phyloP scores from a whole-genome alignment of 352 stramenopile genomes.

The Plasmopara viticola region DNA sequence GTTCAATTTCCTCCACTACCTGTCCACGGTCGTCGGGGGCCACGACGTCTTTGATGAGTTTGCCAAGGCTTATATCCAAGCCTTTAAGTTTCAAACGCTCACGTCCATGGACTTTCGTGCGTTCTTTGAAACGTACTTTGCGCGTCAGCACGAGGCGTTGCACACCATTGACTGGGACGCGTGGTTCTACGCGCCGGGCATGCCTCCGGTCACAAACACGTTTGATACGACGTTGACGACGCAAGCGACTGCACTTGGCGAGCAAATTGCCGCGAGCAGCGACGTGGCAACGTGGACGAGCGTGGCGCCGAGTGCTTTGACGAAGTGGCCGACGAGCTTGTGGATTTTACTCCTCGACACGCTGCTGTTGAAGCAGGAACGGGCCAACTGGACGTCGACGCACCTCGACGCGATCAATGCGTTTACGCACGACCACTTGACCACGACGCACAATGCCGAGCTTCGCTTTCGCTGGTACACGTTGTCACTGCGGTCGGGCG shows the following conservation, averaged over 20 bases:
- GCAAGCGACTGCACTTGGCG: constrained; percentile 35
- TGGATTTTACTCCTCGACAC: constrained; percentile 61
- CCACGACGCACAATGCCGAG: constrained; percentile 54
- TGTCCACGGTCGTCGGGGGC: constrained; percentile 51
- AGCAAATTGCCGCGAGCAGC: constrained; percentile 27
- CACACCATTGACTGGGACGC: constrained; percentile 88
- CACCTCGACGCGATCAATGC: constrained; percentile 54
- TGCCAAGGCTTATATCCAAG: constrained; percentile 87
- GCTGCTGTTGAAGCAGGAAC: constrained; percentile 35
- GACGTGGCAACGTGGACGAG: constrained; percentile 31
- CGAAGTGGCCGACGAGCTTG: constrained; percentile 42
- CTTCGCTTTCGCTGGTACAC: constrained; percentile 70
- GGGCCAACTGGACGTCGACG: constrained; percentile 19
- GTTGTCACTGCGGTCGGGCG: constrained; percentile 41
- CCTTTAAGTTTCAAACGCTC: constrained; percentile 86
- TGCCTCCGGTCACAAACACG: constrained; percentile 75
- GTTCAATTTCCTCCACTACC: constrained; percentile 74
- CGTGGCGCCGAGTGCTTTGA: constrained; percentile 15
- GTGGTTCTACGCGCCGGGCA: constrained; percentile 88
- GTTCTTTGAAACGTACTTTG: constrained; percentile 80
- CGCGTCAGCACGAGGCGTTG: constrained; percentile 32
- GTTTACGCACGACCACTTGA: constrained; percentile 43
- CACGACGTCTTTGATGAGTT: constrained; percentile 74
- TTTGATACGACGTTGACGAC: constrained; percentile 84
- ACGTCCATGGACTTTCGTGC: constrained; percentile 73